Evolutionary conservation across 768 basidiomycete genomes (phyloP).

Genomic region (Tricholoma terreum): DNA sequence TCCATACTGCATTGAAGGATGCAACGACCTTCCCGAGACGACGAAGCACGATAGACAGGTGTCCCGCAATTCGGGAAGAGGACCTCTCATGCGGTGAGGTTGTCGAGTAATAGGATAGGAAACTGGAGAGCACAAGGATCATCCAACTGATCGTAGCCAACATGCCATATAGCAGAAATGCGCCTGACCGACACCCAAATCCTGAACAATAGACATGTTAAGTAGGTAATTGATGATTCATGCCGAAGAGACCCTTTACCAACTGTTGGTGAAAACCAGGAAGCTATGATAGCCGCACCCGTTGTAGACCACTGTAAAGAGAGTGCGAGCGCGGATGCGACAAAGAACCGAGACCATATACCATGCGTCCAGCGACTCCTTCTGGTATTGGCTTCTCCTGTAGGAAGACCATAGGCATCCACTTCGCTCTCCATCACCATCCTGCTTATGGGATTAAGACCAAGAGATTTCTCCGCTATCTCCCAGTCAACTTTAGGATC

Average conservation of each 20-base stretch:
- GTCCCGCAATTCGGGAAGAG: conserved; percentile 9
- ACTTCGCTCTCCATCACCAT: conserved; percentile 15
- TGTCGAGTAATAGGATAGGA: conserved; percentile 25
- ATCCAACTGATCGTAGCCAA: conserved; percentile 32
- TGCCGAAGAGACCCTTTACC: conserved; percentile 18
- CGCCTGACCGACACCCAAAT: conserved; percentile 32
- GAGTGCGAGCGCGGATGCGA: conserved; percentile 20
- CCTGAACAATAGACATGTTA: too few relatives aligned
- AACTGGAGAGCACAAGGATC: conserved; percentile 25
- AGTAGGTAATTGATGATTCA: too few relatives aligned
- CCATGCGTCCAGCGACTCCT: conserved; percentile 11
- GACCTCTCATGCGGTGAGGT: not conserved
- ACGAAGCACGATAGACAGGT: conserved; percentile 25
- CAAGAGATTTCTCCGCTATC: conserved; percentile 5
- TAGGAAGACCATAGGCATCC: conserved; percentile 10
- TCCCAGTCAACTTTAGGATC: conserved; percentile 8
- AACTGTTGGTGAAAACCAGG: conserved; percentile 24
- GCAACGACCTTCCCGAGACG: conserved; percentile 29
- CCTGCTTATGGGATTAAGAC: conserved; percentile 11
- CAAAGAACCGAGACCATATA: conserved; percentile 18
- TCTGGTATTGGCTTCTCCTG: not conserved
- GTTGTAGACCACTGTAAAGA: conserved; percentile 27
- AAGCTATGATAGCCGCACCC: conserved; percentile 22
- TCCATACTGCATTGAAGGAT: conserved; percentile 27
- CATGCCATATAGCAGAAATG: conserved; percentile 28